Evolutionary conservation across 1,284 basidiomycete species (phyloP).

Genomic region (Malassezia sp.): DNA sequence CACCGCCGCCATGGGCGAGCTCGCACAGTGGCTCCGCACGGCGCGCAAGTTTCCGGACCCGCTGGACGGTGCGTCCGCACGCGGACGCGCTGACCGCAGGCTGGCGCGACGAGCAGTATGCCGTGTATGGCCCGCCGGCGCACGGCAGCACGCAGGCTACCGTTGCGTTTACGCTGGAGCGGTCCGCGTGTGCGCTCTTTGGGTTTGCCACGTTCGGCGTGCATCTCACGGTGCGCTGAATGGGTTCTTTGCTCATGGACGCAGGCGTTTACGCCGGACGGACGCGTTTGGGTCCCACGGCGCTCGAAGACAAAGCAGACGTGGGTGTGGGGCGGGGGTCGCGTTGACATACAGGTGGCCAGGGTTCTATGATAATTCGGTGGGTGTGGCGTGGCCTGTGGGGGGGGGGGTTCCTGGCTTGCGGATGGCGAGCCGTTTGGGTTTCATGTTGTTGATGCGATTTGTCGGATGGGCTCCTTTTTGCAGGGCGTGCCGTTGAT

Average conservation of each 20-base stretch:
- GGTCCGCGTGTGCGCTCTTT: constrained; percentile 74
- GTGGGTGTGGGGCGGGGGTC: constrained; percentile 49
- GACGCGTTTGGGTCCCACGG: constrained; percentile 71
- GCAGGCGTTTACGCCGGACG: constrained; percentile 34
- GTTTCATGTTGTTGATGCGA: too few species aligned
- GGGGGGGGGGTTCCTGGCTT: neutral
- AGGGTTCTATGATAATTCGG: constrained; percentile 35
- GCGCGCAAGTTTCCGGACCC: constrained; percentile 27
- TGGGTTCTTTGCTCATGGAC: neutral
- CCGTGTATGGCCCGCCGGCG: constrained; percentile 22
- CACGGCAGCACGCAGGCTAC: constrained; percentile 2
- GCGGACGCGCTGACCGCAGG: constrained; percentile 8
- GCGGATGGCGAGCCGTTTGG: constrained; percentile 45
- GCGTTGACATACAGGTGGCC: constrained; percentile 14
- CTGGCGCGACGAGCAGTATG: constrained; percentile 39
- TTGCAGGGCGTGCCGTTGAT: too few species aligned
- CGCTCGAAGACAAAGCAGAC: constrained; percentile 76
- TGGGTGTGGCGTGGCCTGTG: too few species aligned
- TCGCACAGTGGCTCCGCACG: constrained; percentile 26
- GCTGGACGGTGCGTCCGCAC: constrained; percentile 32
- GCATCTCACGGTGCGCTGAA: constrained; percentile 57
- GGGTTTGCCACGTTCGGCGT: constrained; percentile 79
- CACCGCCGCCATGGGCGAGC: constrained; percentile 17
- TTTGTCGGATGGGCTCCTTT: too few species aligned
- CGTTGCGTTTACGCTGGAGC: constrained; percentile 74